Evolutionary conservation across 2,329 filamentous ascomycete genomes (phyloP).

Genomic region (Botrytis fabae): DNA sequence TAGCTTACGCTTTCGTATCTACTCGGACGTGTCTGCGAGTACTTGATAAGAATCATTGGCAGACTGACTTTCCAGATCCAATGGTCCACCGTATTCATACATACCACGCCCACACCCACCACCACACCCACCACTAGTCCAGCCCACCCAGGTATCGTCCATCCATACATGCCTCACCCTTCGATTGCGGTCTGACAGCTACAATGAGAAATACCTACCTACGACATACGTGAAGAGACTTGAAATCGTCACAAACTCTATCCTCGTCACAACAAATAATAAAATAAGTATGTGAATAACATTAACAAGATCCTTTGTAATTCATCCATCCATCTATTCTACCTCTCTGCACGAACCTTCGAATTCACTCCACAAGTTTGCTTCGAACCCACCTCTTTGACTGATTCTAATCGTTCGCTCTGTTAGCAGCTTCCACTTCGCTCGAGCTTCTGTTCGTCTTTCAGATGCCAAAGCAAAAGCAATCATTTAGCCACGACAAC

Average conservation of each 20-base stretch:
- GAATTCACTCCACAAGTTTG: not conserved
- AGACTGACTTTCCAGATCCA: not conserved
- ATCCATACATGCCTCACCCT: not conserved
- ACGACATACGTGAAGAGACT: not conserved
- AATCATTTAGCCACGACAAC: conserved; percentile 1
- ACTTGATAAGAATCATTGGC: not conserved
- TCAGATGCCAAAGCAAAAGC: not conserved
- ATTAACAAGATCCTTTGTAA: conserved; percentile 2
- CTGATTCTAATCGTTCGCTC: conserved; percentile 1
- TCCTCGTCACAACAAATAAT: not conserved
- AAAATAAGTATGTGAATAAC: not conserved
- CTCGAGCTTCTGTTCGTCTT: not conserved
- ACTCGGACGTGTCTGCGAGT: too few species aligned
- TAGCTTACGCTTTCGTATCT: not conserved
- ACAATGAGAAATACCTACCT: not conserved
- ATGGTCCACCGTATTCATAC: not conserved
- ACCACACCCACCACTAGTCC: not conserved
- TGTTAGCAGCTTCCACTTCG: not conserved
- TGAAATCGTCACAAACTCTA: too few species aligned
- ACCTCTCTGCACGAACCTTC: not conserved
- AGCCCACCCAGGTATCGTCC: not conserved
- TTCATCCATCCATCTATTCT: not conserved
- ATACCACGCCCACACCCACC: not conserved
- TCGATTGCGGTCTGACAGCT: not conserved
- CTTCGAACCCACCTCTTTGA: not conserved